These are phyloP conservation scores for Saccharomycopsis olivae DNA, from an alignment of 805 yeast genomes.

Conservation along the genomic window DNA sequence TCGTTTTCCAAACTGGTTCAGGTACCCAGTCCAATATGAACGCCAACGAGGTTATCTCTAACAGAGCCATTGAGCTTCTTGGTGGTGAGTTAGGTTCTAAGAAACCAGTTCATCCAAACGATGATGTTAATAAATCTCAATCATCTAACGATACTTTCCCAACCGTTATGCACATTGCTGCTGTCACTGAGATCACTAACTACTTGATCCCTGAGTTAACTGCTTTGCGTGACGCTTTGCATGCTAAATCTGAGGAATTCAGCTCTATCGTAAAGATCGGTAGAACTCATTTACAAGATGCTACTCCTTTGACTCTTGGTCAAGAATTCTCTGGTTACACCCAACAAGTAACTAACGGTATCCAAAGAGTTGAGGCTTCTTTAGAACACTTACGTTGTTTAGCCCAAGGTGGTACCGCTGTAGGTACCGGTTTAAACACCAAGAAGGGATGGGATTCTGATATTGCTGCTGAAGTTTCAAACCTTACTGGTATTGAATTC, in stretches of 20 bases:
- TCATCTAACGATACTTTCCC: conserved; percentile 99
- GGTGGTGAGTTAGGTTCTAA: conserved; percentile 92
- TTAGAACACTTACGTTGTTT: conserved; percentile 69
- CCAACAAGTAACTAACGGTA: conserved; percentile 85
- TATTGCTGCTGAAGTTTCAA: conserved; percentile 77
- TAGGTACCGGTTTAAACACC: conserved; percentile 97
- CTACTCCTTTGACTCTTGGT: conserved; percentile 95
- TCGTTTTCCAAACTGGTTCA: conserved; percentile 97
- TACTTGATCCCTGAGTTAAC: conserved; percentile 73
- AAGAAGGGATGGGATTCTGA: conserved; percentile 78
- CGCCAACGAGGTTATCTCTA: conserved; percentile 96
- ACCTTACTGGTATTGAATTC: conserved; percentile 81
- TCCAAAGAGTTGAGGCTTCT: conserved; percentile 68
- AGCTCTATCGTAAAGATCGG: conserved; percentile 90
- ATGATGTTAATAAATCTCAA: conserved; percentile 97
- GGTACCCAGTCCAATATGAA: conserved; percentile 99
- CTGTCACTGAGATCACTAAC: conserved; percentile 76
- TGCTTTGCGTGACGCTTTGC: conserved; percentile 67
- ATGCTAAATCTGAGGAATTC: conserved; percentile 74
- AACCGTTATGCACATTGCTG: conserved; percentile 99
- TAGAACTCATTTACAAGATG: conserved; percentile 98
- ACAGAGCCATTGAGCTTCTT: conserved; percentile 92
- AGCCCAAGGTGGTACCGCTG: conserved; percentile 99
- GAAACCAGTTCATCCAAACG: conserved; percentile 94
- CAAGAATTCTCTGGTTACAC: conserved; percentile 97